These are phyloP conservation scores for Rossbeevera mucosa DNA, from an alignment of 768 basidiomycete genomes.

Conservation along the genomic window DNA sequence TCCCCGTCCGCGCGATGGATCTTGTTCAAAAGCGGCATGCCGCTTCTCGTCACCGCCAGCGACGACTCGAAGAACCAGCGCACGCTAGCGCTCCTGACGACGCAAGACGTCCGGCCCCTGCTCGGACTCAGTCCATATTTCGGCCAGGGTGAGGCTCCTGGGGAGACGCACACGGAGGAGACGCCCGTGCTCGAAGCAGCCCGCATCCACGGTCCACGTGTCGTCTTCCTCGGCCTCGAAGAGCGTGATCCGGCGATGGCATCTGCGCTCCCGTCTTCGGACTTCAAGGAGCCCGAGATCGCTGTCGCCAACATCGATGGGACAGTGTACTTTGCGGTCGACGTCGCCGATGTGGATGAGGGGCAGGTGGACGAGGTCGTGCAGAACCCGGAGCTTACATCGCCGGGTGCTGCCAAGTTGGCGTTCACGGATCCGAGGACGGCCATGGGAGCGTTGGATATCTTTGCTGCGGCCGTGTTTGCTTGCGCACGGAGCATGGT, in stretches of 20 bases:
- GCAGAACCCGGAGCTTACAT: conserved; percentile 33
- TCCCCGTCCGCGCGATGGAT: conserved; percentile 69
- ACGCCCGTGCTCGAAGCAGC: conserved; percentile 45
- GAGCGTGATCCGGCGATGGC: conserved; percentile 46
- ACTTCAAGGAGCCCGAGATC: conserved; percentile 52
- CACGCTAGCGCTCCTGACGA: conserved; percentile 52
- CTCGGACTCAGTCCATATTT: conserved; percentile 69
- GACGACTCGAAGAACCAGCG: conserved; percentile 9
- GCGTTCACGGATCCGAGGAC: conserved; percentile 65
- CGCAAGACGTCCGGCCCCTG: conserved; percentile 55
- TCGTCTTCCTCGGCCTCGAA: conserved; percentile 79
- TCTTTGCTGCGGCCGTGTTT: conserved; percentile 69
- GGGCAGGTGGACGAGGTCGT: conserved; percentile 40
- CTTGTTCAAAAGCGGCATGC: conserved; percentile 69
- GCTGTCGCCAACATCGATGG: conserved; percentile 64
- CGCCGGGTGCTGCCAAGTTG: conserved; percentile 37
- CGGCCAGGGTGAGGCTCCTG: conserved; percentile 56
- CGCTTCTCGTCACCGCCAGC: conserved; percentile 44
- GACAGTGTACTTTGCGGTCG: conserved; percentile 82
- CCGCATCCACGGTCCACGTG: conserved; percentile 51
- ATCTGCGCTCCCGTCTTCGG: conserved; percentile 58
- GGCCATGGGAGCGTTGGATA: conserved; percentile 52
- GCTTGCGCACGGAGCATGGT: conserved; percentile 75
- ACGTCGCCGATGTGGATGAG: conserved; percentile 54
- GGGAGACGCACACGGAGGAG: conserved; percentile 24